Base-by-base conservation (phyloP, 352 stramenopile genomes). In the Pythium chondricola region DNA sequence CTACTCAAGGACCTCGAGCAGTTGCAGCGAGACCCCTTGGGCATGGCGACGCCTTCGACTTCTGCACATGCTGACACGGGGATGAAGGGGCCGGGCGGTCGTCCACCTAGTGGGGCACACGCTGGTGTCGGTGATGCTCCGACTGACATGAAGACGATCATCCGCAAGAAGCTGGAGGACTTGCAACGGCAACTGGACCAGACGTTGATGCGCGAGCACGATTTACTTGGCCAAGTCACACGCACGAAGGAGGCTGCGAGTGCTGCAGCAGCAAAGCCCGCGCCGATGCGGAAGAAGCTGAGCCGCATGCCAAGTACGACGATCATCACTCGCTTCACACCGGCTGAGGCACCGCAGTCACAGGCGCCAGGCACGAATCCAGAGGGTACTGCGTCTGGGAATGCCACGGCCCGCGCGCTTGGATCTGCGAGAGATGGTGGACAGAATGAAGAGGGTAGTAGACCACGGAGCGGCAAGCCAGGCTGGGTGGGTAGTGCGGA, bases 191-290 rank as follows among this genome's bases (percentile, higher is more conserved):
- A 77, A 17, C 33, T 86, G 9, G 80, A 91, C 35, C 70, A 70
- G 50, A 59, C 76, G 6, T 58, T 67, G 20, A 92, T 92, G 80
- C 67, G 71, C 4, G 80, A 92, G 32, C 72, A 86, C 47, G 80
- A 92, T 36, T 40, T 88, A 17, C 21, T 76, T 9, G 67, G 50
- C 0, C 45, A 68, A 14, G 17, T 81, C 22, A 54, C 30, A 9
- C 71, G 67, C 4, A 58, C 65, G 4, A 36, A 37, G 42, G 50
- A 63, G 7, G 18, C 43, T 14, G 9, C 43, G 9, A 18, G 42
- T 2, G 21, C 18, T 6, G 46, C 29, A 1, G 41, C 38, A 1
- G 25, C 41, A 8, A 74, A 73, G 32, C 31, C 52, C 0, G 38
- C 52, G 16, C 57, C 48, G 22, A 17, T 78, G 26, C 71, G 71